A percentile compares a stretch with the other conserved stretches of the same genome.
phyloP scores from a whole-genome alignment of 495 filamentous ascomycete genomes.

The Penicillium diatomitis region DNA sequence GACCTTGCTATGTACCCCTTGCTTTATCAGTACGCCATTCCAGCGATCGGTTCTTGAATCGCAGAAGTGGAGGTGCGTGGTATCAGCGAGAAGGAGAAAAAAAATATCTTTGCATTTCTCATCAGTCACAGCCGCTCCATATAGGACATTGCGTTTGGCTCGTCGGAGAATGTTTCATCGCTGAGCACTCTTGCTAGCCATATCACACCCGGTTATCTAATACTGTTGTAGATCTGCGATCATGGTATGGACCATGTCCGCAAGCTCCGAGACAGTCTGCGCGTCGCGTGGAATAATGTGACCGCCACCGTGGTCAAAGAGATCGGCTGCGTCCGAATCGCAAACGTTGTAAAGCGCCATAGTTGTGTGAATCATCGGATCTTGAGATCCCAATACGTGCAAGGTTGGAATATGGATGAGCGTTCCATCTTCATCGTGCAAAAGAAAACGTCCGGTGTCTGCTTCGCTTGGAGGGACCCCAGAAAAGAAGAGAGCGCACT shows the following conservation, averaged over 20 bases:
- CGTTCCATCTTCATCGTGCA: conserved; percentile 15
- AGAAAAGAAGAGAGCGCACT: conserved; percentile 46
- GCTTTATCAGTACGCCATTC: too few relatives aligned
- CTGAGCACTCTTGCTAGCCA: too few relatives aligned
- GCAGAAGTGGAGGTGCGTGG: too few relatives aligned
- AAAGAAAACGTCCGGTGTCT: conserved; percentile 14
- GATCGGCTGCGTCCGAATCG: conserved; percentile 28
- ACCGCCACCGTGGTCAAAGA: conserved; percentile 50
- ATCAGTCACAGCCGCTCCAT: too few relatives aligned
- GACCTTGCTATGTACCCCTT: too few relatives aligned
- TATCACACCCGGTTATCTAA: too few relatives aligned
- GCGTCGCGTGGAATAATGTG: conserved; percentile 45
- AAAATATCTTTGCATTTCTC: too few relatives aligned
- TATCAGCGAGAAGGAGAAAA: too few relatives aligned
- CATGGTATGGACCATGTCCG: conserved; percentile 1
- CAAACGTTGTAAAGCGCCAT: conserved; percentile 51
- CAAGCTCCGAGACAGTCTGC: conserved; percentile 23
- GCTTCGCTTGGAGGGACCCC: conserved; percentile 46
- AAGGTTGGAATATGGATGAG: conserved; percentile 44
- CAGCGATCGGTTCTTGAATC: too few relatives aligned
- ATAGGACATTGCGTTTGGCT: too few relatives aligned
- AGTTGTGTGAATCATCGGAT: conserved; percentile 43
- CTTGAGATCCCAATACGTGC: conserved; percentile 49
- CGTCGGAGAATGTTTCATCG: too few relatives aligned
- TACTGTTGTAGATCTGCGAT: not conserved